Evolutionary conservation across 768 basidiomycete genomes (phyloP), one percentile per base, ranked within the genome.

Genomic region (Calocybe cyanea): DNA sequence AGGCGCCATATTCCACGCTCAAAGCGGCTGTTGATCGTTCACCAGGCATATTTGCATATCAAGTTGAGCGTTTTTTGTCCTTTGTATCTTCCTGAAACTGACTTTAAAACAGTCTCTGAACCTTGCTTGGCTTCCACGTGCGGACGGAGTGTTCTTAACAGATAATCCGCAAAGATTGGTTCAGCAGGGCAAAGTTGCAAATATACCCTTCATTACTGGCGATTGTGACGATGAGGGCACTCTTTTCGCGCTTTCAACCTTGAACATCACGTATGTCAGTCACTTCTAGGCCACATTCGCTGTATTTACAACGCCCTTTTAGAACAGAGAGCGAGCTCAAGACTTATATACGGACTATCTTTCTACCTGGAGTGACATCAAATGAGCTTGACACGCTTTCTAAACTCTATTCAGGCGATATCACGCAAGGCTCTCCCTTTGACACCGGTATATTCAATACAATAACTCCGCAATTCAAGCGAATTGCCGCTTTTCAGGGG

Each of bases 201-300:
- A 70, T 39, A 62, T 81, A 1, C 77, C 77, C 0, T 67, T 78
- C 50, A 59, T 81, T 20, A 75, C 63, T 0, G 77, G 76, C 14
- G 70, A 78, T 49, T 70, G 68, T 49, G 77, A 82, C 40, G 82
- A 83, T 43, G 82, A 84, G 56, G 82, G 80, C 5, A 78, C 80
- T 0, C 20, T 74, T 0, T 78, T 78, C 53, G 64, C 75, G 2
- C 50, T 75, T 7, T 63, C 75, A 2, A 75, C 66, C 1, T 46
- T 72, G 32, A 78, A 80, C 43, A 48, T 77, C 44, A 78, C 75
- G 76, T 75, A 50, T 43, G 71, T 55, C 30, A 10, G n/a, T 14
- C 19, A 7, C 6, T 9, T 28, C 18, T 33, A 13, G 7, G 19
- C 41, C 20, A 6, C 9, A 34, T 13, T 17, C 20, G 1, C 32